Base-by-base conservation (phyloP, 352 stramenopile species). In the Phytophthora pluvialis region DNA sequence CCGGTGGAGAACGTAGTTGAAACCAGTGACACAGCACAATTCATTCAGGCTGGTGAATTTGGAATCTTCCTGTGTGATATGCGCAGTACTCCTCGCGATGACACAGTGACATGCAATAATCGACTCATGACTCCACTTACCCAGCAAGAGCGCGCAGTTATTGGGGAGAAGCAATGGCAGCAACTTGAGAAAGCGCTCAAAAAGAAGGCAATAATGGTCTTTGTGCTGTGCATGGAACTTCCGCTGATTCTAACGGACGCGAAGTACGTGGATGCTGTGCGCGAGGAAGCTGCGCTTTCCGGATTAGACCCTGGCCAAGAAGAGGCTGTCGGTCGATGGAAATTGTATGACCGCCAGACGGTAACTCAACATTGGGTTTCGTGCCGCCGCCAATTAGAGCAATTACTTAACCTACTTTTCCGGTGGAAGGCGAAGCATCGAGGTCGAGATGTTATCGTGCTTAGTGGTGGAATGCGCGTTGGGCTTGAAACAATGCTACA, bases 41-140 rank as follows among this genome's bases (percentile, higher is more conserved):
- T 83, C 21, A 61, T 86, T 35, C 75, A 86, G 31, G 52, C 70
- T 13, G 75, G 70, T 7, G 73, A 81, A 15, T 72, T 91, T 16
- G 78, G 77, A 6, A 59, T 93, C 6, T 94, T 94, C 58, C 65
- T 91, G 31, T 86, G 76, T 47, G 83, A 94, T 64, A 78, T 87
- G 63, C 66, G 80, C 28, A 67, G 36, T 35, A 71, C 70, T 0
- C 32, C 44, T 46, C 52, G 2, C 7, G 55, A 73, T 33, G 77
- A 89, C 9, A 16, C 72, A 1, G 86, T 94, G 29, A 89, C 86
- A 9, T 94, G 86, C 59, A 91, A 89, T 46, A 70, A 76, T 28
- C 77, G 86, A 5, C 65, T 94, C 11, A 4, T 74, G 12, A 79
- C 53, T 15, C 75, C 83, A 0, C 64, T 93, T 5, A 78, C 61